phyloP scores from a whole-genome alignment of 192 early-diverging fungal species.

The Funneliformis geosporum region DNA sequence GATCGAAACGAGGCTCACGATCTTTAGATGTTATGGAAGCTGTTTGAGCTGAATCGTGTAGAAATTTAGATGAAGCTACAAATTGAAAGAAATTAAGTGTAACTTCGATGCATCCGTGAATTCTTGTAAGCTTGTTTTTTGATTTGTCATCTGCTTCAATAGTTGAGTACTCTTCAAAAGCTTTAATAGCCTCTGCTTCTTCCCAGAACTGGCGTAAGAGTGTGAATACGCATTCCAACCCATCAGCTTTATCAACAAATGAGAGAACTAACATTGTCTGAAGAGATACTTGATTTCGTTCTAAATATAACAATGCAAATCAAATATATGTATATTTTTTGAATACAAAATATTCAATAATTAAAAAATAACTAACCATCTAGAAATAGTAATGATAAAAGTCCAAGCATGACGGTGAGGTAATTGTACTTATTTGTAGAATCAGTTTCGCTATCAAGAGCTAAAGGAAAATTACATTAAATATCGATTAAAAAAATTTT shows the following conservation, averaged over 20 bases:
- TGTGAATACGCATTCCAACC: slow-evolving; percentile 52
- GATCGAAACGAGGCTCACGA: slow-evolving; percentile 68
- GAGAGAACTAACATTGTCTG: slow-evolving; percentile 64
- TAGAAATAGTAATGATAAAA: slow-evolving; percentile 57
- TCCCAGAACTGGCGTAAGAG: slow-evolving; percentile 53
- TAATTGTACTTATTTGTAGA: slow-evolving; percentile 55
- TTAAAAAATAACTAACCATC: slow-evolving; percentile 44
- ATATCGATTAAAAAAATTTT: neutral
- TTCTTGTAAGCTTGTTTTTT: slow-evolving; percentile 40
- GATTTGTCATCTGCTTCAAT: slow-evolving; percentile 40
- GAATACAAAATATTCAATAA: neutral
- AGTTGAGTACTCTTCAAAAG: slow-evolving; percentile 19
- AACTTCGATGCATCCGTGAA: slow-evolving; percentile 56
- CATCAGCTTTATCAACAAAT: slow-evolving; percentile 62
- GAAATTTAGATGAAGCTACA: slow-evolving; percentile 66
- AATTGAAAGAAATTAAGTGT: slow-evolving; percentile 66
- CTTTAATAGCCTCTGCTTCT: slow-evolving; percentile 39
- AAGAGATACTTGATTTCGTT: slow-evolving; percentile 56
- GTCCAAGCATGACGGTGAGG: slow-evolving; percentile 53
- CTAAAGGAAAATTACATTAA: neutral
- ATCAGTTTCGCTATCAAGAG: slow-evolving; percentile 20
- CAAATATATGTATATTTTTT: neutral
- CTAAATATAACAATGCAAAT: slow-evolving; percentile 21
- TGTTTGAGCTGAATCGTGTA: slow-evolving; percentile 76
- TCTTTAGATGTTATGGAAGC: slow-evolving; percentile 50